phyloP scores from a whole-genome alignment of 768 basidiomycete species.

The Lentinula sp. region DNA sequence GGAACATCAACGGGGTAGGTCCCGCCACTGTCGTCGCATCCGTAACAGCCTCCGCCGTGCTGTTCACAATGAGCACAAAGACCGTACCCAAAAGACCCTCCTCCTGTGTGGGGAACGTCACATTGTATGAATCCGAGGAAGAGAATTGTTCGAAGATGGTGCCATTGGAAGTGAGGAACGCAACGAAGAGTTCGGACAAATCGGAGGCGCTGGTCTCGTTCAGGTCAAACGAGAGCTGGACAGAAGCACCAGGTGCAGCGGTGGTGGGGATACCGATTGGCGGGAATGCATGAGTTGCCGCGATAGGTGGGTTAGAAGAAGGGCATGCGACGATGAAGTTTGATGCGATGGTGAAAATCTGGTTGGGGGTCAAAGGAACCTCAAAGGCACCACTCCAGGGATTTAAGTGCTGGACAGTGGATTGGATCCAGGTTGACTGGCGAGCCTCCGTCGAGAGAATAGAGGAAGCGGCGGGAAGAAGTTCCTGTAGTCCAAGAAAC shows the following conservation, averaged over 20 bases:
- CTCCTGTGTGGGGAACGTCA: conserved; percentile 15
- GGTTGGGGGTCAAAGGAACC: conserved; percentile 30
- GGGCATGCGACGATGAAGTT: conserved; percentile 46
- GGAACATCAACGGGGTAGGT: conserved; percentile 15
- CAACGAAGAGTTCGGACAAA: conserved; percentile 21
- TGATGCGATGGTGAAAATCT: conserved; percentile 41
- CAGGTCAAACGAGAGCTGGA: conserved; percentile 11
- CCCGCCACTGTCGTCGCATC: conserved; percentile 38
- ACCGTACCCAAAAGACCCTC: conserved; percentile 21
- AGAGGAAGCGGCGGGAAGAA: conserved; percentile 37
- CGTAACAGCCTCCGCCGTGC: conserved; percentile 17
- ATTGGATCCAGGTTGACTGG: conserved; percentile 56
- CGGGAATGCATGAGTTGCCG: conserved; percentile 42
- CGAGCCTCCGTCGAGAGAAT: conserved; percentile 54
- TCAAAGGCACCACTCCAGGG: conserved; percentile 53
- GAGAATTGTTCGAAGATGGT: conserved; percentile 24
- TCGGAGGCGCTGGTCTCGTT: not conserved
- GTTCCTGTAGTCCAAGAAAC: conserved; percentile 12
- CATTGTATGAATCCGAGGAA: conserved; percentile 3
- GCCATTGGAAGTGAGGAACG: conserved; percentile 25
- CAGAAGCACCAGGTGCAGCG: conserved; percentile 21
- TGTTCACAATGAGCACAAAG: conserved; percentile 29
- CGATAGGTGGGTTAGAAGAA: conserved; percentile 37
- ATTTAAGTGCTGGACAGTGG: conserved; percentile 37
- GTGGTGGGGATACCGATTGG: conserved; percentile 24